Base-by-base conservation (phyloP, 2,329 filamentous ascomycete genomes). In the Fusarium sp. region DNA sequence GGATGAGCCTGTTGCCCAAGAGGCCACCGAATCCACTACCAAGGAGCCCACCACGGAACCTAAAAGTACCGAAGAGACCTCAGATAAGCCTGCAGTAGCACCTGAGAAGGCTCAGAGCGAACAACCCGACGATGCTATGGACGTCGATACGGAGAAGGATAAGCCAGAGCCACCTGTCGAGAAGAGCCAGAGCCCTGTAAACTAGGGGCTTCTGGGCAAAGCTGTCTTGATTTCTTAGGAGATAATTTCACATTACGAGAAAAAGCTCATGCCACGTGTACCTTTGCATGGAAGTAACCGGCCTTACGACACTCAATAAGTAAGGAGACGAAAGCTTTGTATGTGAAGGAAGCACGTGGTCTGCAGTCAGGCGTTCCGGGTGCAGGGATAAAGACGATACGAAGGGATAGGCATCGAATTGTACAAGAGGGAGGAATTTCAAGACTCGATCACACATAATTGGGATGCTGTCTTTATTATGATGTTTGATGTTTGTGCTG, bases 121-220 rank as follows among this genome's bases (percentile, higher is more conserved):
- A 19, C 63, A 76, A 42, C 59, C 70, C 25, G 52, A 57, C 27
- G 81, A 82, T 39, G 76, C 77, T 33, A 81, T 81, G 79, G 80
- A 82, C n/a, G 73, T 81, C 33, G 81, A 82, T 27, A 75, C 76
- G 27, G 78, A 81, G 16, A 81, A 79, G 65, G 75, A 75, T 19
- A 72, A 74, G 58, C 62, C 71, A 21, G 73, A 72, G 38, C 73
- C 76, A 52, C 60, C 70, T n/a, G 77, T 77, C 59, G 74, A 76
- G 69, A 73, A 63, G 67, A 78, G 75, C 58, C 78, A 78, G 54
- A 78, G 76, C 55, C 76, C 76, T 10, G 62, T 63, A 31, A 70
- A 67, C 45, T 78, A 75, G 54, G 35, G 31, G 45, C 62, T 54
- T 27, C 9, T n/a, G 14, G 38, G 54, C 44, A 45, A 66, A 44